Base-by-base conservation (phyloP, 2,329 filamentous ascomycete genomes). In the Chaetomiaceae sp. region DNA sequence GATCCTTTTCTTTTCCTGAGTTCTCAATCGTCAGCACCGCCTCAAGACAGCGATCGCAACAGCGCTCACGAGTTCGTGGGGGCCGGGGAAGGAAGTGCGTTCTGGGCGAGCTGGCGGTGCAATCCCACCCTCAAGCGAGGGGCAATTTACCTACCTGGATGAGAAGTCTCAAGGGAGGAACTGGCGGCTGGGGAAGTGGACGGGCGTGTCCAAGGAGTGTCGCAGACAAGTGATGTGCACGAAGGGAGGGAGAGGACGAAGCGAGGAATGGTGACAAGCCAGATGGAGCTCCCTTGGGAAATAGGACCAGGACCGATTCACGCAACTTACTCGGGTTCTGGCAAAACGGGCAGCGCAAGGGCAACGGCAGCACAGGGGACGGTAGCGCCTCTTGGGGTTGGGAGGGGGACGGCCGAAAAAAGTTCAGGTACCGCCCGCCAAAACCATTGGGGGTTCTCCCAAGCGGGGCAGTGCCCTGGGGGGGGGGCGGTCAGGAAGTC, bases 361-460 rank as follows among this genome's bases (percentile, higher is more conserved):
- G 42, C 44, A 45, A 35, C 45, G 33, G 45, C 48, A 47, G 22
- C 45, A 41, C 50, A 48, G 39, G 50, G 47, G 45, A 49, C 47
- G 38, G 49, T 45, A 40, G 38, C 41, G 42, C 49, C 43, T 20
- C 52, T 52, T 47, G 46, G 50, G 54, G 45, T 44, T 49, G 47
- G 49, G n/a, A n/a, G 49, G 46, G 30, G 42, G 17, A 45, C 42
- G 35, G 45, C 42, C 49, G 48, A 49, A 51, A 49, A 57, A 55
- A 48, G 46, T 52, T 49, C 50, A 51, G 47, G 50, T 43, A 48
- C 48, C 47, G 26, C 47, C 51, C 42, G 42, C 46, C 48, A 57
- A 60, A 60, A 57, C 41, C 50, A 48, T 62, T 63, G 22, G 58
- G 60, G 60, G 60, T 56, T 57, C 48, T 51, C 47, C 50, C 42